Evolutionary conservation across 306 rosid species (phyloP), one percentile per base, ranked within the genome.

Genomic region (Vigna radiata): DNA sequence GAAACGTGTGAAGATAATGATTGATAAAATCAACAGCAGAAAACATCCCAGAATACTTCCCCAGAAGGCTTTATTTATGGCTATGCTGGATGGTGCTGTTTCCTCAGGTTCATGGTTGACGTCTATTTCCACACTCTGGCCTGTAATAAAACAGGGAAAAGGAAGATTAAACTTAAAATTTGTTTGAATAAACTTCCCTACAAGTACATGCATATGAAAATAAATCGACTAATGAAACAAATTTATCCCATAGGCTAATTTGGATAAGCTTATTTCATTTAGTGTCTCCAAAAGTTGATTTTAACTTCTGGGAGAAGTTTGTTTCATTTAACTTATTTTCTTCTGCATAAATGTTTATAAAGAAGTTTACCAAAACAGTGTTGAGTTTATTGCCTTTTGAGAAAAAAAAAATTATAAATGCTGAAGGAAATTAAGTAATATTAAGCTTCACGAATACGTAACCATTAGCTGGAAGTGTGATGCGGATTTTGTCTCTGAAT

Each of bases 381-480:
- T 19, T 17, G 8, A 7, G n/a, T 58, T 36, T 58, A 50, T 13
- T 63, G 33, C 50, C 58, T 14, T 21, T 67, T 69, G 33, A n/a
- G 7, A n/a, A 3, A 18, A 55, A 9, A 44, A 73, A 18, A 52
- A 33, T 16, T 65, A 29, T 67, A 17, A 39, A 79, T 18, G 62
- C 52, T 33, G 21, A 63, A 18, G 61, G 47, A 25, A 76, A 72
- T 67, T 19, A 63, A 79, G 56, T 19, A 4, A 17, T 46, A 79
- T 77, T 61, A 36, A 68, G 68, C 72, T 65, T 54, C 17, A 68
- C 48, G 87, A 58, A 6, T 68, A 56, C 33, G 78, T 61, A 79
- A 90, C 98, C 97, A 46, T 77, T 95, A 37, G 97, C 85, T 8
- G 97, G 97, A 52, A 92, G 93, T 16, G 87, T 87, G 83, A 95